Evolutionary conservation across 2,329 filamentous ascomycete genomes (phyloP).

Genomic region (Ceratocystis huliohia): DNA sequence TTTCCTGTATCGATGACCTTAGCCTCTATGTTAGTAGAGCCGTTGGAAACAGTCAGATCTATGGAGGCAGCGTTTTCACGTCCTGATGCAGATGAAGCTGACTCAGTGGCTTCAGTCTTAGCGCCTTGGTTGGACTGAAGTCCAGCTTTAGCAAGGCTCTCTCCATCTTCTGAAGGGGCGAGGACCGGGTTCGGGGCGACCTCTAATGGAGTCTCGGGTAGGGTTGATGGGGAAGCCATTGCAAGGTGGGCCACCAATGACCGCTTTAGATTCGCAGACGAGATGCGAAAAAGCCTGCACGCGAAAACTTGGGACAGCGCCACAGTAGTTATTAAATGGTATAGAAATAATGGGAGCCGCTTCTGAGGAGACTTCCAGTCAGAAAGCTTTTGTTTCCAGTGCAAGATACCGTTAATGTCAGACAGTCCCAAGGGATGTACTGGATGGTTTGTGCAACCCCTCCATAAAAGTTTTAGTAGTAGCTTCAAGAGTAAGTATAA

Average conservation of each 20-base stretch:
- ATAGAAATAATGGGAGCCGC: background rate
- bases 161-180: background rate
- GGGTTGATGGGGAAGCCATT: background rate
- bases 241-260: background rate
- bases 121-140: background rate
- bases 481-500: background rate
- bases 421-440: no score
- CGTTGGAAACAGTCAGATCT: background rate
- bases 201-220: background rate
- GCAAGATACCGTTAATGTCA: no score
- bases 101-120: background rate
- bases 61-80: background rate
- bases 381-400: no score
- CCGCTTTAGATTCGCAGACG: background rate
- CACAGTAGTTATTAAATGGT: background rate
- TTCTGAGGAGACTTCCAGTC: background rate
- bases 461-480: constrained; percentile 26
- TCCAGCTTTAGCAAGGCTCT: background rate
- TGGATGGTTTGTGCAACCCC: constrained; percentile 4
- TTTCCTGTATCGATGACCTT: constrained; percentile 16
- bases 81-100: background rate
- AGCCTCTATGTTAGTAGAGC: constrained; percentile 14
- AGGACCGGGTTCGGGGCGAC: background rate
- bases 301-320: background rate
- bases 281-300: background rate